Percentiles rank a stretch among this genome's conserved stretches.
Evolutionary conservation across 2,329 filamentous ascomycete genomes (phyloP).

Genomic region (Colletotrichum orbiculare): DNA sequence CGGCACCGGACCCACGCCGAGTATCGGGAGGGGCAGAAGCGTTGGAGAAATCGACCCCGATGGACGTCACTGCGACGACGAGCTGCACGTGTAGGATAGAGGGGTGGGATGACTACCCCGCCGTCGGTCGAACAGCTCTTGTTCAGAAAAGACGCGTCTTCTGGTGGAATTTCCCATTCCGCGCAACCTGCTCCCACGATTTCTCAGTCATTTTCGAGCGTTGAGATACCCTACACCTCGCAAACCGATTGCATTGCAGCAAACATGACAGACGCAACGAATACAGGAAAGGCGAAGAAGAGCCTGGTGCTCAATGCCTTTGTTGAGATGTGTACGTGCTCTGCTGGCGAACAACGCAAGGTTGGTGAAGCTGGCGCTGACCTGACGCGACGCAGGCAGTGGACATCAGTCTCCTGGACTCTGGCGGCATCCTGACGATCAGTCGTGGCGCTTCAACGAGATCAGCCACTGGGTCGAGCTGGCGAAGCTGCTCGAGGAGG

Average conservation of each 20-base stretch:
- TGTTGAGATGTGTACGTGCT: slow-evolving; percentile 50
- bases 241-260: not conserved
- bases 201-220: not conserved
- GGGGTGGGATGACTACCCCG: slow-evolving; percentile 12
- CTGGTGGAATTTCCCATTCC: not conserved
- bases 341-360: not conserved
- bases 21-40: slow-evolving; percentile 29
- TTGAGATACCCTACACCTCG: not conserved
- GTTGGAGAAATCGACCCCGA: slow-evolving; percentile 19
- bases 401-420: slow-evolving; percentile 60
- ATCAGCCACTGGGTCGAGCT: slow-evolving; percentile 71
- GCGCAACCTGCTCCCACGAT: not conserved
- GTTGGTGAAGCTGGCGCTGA: not conserved
- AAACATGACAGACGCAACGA: slow-evolving; percentile 26
- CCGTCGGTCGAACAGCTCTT: slow-evolving; percentile 2
- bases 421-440: slow-evolving; percentile 72
- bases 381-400: slow-evolving; percentile 42
- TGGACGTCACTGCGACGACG: slow-evolving; percentile 8
- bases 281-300: slow-evolving; percentile 45
- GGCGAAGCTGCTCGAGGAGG: slow-evolving; percentile 68
- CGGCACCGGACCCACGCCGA: slow-evolving; percentile 35
- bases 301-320: slow-evolving; percentile 56
- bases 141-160: not conserved
- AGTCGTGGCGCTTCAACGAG: slow-evolving; percentile 70
- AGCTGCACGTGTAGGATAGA: not conserved